Conservation (phyloP, 2,329 filamentous ascomycete genomes). For the Diaporthe caulivora region DNA sequence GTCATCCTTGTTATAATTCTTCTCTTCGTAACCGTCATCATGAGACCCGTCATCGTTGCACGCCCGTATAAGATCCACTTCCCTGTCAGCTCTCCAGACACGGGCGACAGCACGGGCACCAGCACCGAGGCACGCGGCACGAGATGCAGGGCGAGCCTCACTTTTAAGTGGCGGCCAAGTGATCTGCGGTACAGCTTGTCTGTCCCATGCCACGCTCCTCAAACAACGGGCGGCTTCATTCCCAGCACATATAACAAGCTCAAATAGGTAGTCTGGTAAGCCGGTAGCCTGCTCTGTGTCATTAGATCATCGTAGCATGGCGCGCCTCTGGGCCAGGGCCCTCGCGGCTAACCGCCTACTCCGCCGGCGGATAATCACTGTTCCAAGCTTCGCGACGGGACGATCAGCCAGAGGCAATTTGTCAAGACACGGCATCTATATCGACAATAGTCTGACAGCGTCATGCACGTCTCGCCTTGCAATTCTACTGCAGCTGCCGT, state of each 20-base stretch:
- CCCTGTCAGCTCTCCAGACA: not conserved
- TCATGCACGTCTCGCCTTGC: constrained; percentile 30
- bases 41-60: not conserved
- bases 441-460: constrained; percentile 20
- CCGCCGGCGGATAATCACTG: constrained; percentile 8
- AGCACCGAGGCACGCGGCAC: constrained; percentile 1
- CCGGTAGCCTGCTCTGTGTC: not conserved
- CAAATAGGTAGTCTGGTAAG: too few species aligned
- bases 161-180: constrained; percentile 16
- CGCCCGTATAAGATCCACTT: not conserved
- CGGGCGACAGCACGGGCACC: not conserved
- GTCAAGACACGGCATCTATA: not conserved
- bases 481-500: constrained; percentile 14
- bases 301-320: not conserved
- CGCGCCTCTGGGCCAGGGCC: not conserved
- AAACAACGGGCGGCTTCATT: constrained; percentile 26
- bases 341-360: not conserved
- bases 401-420: not conserved
- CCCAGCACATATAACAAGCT: not conserved
- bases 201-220: constrained; percentile 21
- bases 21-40: not conserved
- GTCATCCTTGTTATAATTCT: not conserved
- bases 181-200: constrained; percentile 27
- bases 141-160: constrained; percentile 24
- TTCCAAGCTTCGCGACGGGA: constrained; percentile 3